Conservation (phyloP, 179 eudicot species). For the Pouteria campechiana region DNA sequence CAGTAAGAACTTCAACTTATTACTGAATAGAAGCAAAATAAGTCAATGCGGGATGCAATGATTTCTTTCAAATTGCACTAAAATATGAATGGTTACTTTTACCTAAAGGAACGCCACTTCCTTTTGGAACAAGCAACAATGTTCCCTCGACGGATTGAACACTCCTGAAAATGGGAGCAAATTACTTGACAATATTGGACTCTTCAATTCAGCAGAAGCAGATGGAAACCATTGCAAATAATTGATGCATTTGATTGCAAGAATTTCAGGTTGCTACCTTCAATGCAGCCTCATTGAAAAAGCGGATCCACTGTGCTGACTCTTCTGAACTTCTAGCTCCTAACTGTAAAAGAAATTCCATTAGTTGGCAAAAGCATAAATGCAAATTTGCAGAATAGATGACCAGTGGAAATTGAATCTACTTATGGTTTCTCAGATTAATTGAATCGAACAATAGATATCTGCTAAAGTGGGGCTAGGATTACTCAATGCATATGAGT, state of each 20-base stretch:
- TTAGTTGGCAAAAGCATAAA: neutral
- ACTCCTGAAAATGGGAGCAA: too few relatives aligned
- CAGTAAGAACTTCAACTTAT: neutral
- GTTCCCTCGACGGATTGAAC: too few relatives aligned
- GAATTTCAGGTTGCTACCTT: constrained; percentile 25
- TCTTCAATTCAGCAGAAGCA: constrained; percentile 10
- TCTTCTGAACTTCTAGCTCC: constrained; percentile 68
- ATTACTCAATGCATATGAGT: too few relatives aligned
- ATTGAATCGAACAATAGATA: too few relatives aligned
- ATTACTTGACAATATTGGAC: too few relatives aligned
- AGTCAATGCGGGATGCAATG: neutral
- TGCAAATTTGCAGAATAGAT: too few relatives aligned
- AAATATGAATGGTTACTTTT: neutral
- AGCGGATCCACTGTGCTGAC: constrained; percentile 63
- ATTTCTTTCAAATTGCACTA: neutral
- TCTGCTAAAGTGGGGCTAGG: too few relatives aligned
- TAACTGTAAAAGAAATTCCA: constrained; percentile 21
- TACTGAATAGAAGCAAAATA: neutral
- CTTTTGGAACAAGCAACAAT: constrained; percentile 22
- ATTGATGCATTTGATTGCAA: too few relatives aligned
- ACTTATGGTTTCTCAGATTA: too few relatives aligned
- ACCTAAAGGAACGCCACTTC: constrained; percentile 37
- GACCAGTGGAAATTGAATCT: too few relatives aligned
- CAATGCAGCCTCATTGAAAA: constrained; percentile 39
- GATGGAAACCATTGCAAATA: constrained; percentile 1